A percentile compares a stretch with the other conserved stretches of the same genome.
Conservation (phyloP, 2,329 filamentous ascomycete species). For the Colletotrichum shisoi region DNA sequence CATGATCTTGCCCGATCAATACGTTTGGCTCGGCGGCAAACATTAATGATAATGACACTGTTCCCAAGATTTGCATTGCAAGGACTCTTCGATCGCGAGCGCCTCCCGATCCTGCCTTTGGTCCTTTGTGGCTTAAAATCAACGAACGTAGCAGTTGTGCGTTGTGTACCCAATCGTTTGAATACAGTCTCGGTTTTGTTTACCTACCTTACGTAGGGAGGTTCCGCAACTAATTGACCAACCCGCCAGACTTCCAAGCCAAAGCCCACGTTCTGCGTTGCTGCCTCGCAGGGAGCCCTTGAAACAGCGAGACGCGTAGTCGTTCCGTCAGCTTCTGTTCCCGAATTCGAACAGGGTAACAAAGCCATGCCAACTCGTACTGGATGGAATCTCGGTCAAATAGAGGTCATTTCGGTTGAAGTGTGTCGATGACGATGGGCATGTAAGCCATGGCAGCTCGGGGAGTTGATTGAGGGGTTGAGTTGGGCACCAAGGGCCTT, state of each 20-base stretch:
- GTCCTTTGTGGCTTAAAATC: background rate
- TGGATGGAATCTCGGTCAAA: background rate
- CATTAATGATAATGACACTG: too few relatives aligned
- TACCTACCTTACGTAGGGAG: background rate
- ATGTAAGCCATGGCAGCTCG: background rate
- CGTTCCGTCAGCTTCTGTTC: conserved; percentile 11
- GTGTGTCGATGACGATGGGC: background rate
- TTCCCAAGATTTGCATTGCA: background rate
- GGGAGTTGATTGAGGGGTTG: background rate
- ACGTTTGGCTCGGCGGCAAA: background rate
- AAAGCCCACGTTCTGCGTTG: background rate
- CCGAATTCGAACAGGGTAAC: background rate
- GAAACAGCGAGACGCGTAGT: conserved; percentile 28
- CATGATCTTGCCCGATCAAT: background rate
- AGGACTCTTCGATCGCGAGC: background rate
- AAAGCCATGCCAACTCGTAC: background rate
- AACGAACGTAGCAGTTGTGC: background rate
- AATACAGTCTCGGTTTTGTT: background rate
- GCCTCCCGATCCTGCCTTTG: background rate
- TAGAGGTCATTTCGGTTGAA: conserved; percentile 10
- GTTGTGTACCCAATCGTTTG: background rate
- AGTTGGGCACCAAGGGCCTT: background rate
- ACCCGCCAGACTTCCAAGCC: background rate
- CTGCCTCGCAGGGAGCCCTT: conserved; percentile 24
- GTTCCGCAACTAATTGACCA: background rate